A percentile compares a stretch with the other conserved stretches of the same genome.
Evolutionary conservation across 768 basidiomycete species (phyloP).

Genomic region (Cyclocybe aegerita): DNA sequence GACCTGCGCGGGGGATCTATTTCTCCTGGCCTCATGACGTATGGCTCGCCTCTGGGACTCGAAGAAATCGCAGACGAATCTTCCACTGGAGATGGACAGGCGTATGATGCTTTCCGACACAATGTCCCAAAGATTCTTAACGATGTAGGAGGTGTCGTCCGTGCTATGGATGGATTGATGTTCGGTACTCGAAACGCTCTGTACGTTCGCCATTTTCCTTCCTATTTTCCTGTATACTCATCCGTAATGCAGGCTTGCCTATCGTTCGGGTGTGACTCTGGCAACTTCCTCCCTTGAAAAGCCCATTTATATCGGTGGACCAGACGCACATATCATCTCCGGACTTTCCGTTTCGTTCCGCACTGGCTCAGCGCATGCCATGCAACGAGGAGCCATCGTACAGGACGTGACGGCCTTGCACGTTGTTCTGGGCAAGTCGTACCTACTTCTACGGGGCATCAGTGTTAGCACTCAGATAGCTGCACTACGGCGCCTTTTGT

Average conservation of each 20-base stretch:
- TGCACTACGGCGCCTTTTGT: slow-evolving; percentile 58
- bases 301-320: slow-evolving; percentile 36
- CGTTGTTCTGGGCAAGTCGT: slow-evolving; percentile 45
- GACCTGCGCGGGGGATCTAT: slow-evolving; percentile 72
- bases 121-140: slow-evolving; percentile 46
- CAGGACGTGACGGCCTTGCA: slow-evolving; percentile 66
- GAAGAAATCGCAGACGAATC: slow-evolving; percentile 74
- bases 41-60: slow-evolving; percentile 71
- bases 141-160: slow-evolving; percentile 51
- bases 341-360: slow-evolving; percentile 66
- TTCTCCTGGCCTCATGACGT: slow-evolving; percentile 62
- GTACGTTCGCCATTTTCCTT: slow-evolving; percentile 40
- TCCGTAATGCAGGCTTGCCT: slow-evolving; percentile 48
- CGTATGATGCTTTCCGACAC: slow-evolving; percentile 52
- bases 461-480: slow-evolving; percentile 72
- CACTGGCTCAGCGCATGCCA: slow-evolving; percentile 53
- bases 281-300: slow-evolving; percentile 52
- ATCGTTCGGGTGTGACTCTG: slow-evolving; percentile 64
- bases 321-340: slow-evolving; percentile 44
- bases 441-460: slow-evolving; percentile 32
- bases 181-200: slow-evolving; percentile 74
- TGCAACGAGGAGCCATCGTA: slow-evolving; percentile 59
- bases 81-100: slow-evolving; percentile 63
- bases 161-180: slow-evolving; percentile 68
- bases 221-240: slow-evolving; percentile 1